Base-by-base conservation (phyloP, 2,329 filamentous ascomycete species). In the Talaromyces amestolkiae region DNA sequence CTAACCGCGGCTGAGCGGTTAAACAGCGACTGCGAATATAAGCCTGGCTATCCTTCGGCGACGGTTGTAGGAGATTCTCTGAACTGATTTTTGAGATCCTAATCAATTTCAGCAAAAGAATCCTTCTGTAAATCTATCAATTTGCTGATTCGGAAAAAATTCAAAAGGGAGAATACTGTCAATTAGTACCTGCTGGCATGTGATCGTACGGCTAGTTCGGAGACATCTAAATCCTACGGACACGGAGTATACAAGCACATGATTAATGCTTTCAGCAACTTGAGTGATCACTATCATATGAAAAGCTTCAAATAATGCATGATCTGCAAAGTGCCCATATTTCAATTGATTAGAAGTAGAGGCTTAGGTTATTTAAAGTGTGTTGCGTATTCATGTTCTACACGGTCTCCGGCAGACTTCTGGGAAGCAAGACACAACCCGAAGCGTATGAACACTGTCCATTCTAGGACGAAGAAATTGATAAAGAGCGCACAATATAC, bases 1-100 rank as follows among this genome's bases (percentile, higher is more conserved):
- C 22, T 66, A 66, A 24, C 64, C 64, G 64, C 64, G 58, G 49
- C 54, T 58, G 41, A 66, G 54, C 67, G 66, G 59, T 60, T 45
- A 59, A 45, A 11, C 24, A 37, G 53, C 15, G 5, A 37, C 33
- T 22, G n/a, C n/a, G 31, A 15, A 22, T 54, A 53, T n/a, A 35
- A 22, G 19, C 53, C 53, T 24, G 11, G 53, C 5, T 37, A 37
- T 56, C 11, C 33, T 39, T 37, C 11, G n/a, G 33, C 6, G 33
- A 56, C 51, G 19, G 31, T 13, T 37, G 33, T 37, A 37, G 11
- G n/a, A 17, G 5, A 56, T 56, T 22, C 9, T 56, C 3, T 15
- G 5, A 22, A 37, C 2, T 2, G 11, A 24, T 17, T 19, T 24
- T 22, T 31, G 27, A 6, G n/a, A 15, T 35, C 10, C 7, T 6